These are phyloP conservation scores for Psilocybe cyanescens DNA, from an alignment of 768 basidiomycete species.

Conservation along the genomic window DNA sequence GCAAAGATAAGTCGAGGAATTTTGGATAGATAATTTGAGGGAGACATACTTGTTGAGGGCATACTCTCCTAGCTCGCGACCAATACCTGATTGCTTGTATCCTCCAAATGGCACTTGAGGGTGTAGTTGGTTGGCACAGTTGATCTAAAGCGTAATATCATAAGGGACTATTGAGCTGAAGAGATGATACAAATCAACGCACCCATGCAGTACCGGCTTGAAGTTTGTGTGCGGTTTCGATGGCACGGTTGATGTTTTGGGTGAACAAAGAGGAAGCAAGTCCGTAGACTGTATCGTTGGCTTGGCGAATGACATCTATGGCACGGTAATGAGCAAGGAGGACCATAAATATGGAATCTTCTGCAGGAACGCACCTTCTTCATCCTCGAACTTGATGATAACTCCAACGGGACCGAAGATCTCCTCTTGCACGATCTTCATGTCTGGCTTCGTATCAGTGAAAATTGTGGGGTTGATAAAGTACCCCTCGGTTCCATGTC, in stretches of 20 bases:
- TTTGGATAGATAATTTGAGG: background rate
- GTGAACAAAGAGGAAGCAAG: constrained; percentile 90
- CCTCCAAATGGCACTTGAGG: constrained; percentile 80
- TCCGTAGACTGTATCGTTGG: constrained; percentile 88
- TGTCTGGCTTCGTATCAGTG: constrained; percentile 63
- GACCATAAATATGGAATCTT: background rate
- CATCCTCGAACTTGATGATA: constrained; percentile 75
- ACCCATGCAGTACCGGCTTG: constrained; percentile 86
- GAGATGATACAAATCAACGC: constrained; percentile 2
- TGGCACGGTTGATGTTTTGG: constrained; percentile 72
- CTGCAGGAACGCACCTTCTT: constrained; percentile 38
- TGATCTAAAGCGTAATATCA: constrained; percentile 34
- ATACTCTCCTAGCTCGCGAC: constrained; percentile 81
- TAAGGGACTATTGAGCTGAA: background rate
- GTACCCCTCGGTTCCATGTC: constrained; percentile 50
- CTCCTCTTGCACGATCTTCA: constrained; percentile 78
- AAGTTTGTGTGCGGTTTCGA: constrained; percentile 72
- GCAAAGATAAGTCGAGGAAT: background rate
- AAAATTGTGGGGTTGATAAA: constrained; percentile 81
- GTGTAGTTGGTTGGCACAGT: constrained; percentile 54
- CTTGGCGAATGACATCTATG: constrained; percentile 65
- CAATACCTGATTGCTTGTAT: constrained; percentile 83
- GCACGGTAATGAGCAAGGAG: background rate
- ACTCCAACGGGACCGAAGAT: constrained; percentile 85
- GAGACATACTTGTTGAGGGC: constrained; percentile 59